Percentiles rank a stretch among this genome's conserved stretches.
Evolutionary conservation across 2,329 filamentous ascomycete genomes (phyloP).

Genomic region (Trichoderma koningiopsis): DNA sequence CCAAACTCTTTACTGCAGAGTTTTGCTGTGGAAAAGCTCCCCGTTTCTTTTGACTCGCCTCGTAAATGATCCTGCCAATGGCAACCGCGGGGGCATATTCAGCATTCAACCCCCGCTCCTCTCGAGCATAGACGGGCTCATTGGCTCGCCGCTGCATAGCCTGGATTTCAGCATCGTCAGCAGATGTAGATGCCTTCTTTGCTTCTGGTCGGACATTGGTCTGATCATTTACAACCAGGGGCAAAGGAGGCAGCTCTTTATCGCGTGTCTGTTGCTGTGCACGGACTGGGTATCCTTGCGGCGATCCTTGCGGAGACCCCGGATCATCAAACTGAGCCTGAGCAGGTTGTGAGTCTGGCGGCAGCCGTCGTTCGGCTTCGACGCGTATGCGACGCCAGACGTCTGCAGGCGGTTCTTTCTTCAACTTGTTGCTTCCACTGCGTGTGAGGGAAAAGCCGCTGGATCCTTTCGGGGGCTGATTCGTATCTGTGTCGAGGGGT

Average conservation of each 20-base stretch:
- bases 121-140: slow-evolving; percentile 35
- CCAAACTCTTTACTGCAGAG: not conserved
- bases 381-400: slow-evolving; percentile 47
- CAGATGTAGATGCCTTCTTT: not conserved
- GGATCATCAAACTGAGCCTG: slow-evolving; percentile 3
- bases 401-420: slow-evolving; percentile 59
- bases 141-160: slow-evolving; percentile 36
- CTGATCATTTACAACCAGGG: slow-evolving; percentile 7
- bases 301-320: not conserved
- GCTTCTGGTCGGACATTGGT: not conserved
- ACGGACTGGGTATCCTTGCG: slow-evolving; percentile 9
- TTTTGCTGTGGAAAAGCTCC: slow-evolving; percentile 9
- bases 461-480: slow-evolving; percentile 36
- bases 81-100: slow-evolving; percentile 33
- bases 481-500: slow-evolving; percentile 35
- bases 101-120: slow-evolving; percentile 34
- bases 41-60: slow-evolving; percentile 17
- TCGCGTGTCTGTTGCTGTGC: slow-evolving; percentile 30
- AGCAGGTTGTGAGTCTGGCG: slow-evolving; percentile 19
- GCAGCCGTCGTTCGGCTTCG: slow-evolving; percentile 45
- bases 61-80: slow-evolving; percentile 28
- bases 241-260: slow-evolving; percentile 40
- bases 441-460: slow-evolving; percentile 46
- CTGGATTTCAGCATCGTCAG: slow-evolving; percentile 22
- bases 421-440: slow-evolving; percentile 60